These are phyloP conservation scores for Rubia tinctorum DNA, from an alignment of 305 asterid species.

Conservation along the genomic window DNA sequence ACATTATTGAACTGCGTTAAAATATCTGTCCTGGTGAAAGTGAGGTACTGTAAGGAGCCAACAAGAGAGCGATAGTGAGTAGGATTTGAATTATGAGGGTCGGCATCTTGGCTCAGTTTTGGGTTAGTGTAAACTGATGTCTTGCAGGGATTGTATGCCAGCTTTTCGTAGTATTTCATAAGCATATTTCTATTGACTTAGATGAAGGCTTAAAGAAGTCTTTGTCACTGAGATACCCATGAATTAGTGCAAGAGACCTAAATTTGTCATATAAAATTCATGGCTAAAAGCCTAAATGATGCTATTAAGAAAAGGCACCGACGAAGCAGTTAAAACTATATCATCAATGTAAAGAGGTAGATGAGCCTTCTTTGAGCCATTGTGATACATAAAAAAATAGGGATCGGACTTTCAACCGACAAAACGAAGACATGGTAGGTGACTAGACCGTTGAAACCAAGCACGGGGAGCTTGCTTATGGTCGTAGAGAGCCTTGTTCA, in stretches of 20 bases:
- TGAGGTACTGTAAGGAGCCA: not conserved
- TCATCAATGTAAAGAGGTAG: not conserved
- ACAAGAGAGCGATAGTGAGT: not conserved
- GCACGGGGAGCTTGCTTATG: not conserved
- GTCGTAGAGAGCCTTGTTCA: not conserved
- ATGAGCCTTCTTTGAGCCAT: not conserved
- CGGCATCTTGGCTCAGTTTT: not conserved
- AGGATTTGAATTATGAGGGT: not conserved
- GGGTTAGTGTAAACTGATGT: not conserved
- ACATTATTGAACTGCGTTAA: not conserved
- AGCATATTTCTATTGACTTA: not conserved
- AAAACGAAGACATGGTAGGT: not conserved
- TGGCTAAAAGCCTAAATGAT: not conserved
- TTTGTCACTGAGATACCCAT: not conserved
- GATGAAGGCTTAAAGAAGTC: not conserved
- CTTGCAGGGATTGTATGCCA: not conserved
- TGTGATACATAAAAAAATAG: not conserved
- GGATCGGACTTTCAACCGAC: not conserved
- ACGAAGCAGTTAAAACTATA: not conserved
- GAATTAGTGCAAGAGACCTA: not conserved
- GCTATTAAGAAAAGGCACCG: not conserved
- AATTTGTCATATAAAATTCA: not conserved
- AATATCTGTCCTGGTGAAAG: not conserved
- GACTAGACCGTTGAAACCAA: not conserved
- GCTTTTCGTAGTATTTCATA: too few species aligned